Conservation (phyloP, 352 stramenopile genomes). For the Globisporangium cederbergense region DNA sequence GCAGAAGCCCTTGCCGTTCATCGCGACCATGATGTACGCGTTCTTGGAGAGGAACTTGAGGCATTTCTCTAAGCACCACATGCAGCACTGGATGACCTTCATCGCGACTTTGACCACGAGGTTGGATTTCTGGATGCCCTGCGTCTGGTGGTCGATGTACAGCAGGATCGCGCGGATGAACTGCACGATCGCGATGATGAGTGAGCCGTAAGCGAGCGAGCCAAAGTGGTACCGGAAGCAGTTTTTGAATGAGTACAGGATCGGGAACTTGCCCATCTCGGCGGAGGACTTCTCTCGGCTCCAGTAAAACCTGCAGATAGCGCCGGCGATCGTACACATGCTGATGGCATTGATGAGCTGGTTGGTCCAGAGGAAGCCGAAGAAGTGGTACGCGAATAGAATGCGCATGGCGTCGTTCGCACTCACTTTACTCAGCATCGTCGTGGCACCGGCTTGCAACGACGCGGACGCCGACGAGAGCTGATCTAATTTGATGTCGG, state of each 20-base stretch:
- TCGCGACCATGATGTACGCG: conserved; percentile 89
- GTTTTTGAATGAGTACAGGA: conserved; percentile 67
- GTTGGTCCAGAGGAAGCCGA: conserved; percentile 95
- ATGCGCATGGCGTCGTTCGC: conserved; percentile 62
- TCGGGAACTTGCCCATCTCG: conserved; percentile 68
- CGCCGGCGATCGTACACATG: conserved; percentile 93
- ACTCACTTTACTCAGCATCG: conserved; percentile 38
- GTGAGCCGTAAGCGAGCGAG: conserved; percentile 93
- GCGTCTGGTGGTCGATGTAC: conserved; percentile 92
- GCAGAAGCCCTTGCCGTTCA: conserved; percentile 78
- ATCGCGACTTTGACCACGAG: conserved; percentile 81
- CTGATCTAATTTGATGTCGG: conserved; percentile 35
- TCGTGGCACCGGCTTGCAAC: conserved; percentile 20
- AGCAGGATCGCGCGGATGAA: conserved; percentile 90
- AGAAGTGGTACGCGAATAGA: conserved; percentile 85
- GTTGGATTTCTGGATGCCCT: conserved; percentile 77
- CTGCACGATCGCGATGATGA: conserved; percentile 96
- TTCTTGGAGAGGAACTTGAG: conserved; percentile 98
- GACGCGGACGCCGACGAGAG: conserved; percentile 18
- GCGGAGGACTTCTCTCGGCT: conserved; percentile 52
- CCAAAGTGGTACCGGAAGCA: conserved; percentile 93
- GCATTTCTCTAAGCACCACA: conserved; percentile 94
- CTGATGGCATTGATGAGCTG: conserved; percentile 95
- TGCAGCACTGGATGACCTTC: conserved; percentile 87
- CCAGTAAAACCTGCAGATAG: conserved; percentile 93